Evolutionary conservation across 495 filamentous ascomycete species (phyloP), one percentile per base, ranked within the genome.

Genomic region (Podospora pseudopauciseta): DNA sequence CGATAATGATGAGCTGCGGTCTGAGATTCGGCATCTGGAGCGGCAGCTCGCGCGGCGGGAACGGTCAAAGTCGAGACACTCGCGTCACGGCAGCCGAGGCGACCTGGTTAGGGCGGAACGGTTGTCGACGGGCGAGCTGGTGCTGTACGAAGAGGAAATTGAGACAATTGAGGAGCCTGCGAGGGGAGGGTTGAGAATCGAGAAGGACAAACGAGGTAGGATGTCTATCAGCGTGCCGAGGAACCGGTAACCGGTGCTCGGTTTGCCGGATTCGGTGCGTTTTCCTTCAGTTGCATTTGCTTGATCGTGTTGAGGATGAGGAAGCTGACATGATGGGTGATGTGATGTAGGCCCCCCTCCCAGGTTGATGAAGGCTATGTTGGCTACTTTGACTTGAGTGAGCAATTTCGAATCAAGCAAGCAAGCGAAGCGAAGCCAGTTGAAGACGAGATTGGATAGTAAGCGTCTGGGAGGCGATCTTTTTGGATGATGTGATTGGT

Each of bases 121-220:
- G 2, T 69, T 84, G 18, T 76, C 80, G 58, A 80, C 78, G 3
- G 82, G 84, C 30, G 84, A 88, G 70, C 79, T 88, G 58, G 80
- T 87, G 20, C 72, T 84, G 26, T 81, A 84, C 67, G 80, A 86
- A 74, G 82, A 89, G 76, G 75, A 82, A 72, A 74, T 83, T 20
- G 81, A 87, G 81, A 72, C 72, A 71, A 79, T 87, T 62, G 80
- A 80, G 70, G 85, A 86, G 71, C 77, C 80, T 49, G n/a, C 16
- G 16, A 80, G 83, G 28, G 79, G 80, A 32, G 86, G 86, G 19
- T 84, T 90, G 23, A 85, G 92, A 72, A 81, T 95, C 70, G 89
- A 90, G 80, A 90, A 88, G 82, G 91, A 96, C 76, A 88, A 88
- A 79, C 92, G 86, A 90, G 91, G 93, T 96, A 93, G 84, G 89